phyloP scores from a whole-genome alignment of 2,329 filamentous ascomycete genomes.

The Ophiostoma ulmi region DNA sequence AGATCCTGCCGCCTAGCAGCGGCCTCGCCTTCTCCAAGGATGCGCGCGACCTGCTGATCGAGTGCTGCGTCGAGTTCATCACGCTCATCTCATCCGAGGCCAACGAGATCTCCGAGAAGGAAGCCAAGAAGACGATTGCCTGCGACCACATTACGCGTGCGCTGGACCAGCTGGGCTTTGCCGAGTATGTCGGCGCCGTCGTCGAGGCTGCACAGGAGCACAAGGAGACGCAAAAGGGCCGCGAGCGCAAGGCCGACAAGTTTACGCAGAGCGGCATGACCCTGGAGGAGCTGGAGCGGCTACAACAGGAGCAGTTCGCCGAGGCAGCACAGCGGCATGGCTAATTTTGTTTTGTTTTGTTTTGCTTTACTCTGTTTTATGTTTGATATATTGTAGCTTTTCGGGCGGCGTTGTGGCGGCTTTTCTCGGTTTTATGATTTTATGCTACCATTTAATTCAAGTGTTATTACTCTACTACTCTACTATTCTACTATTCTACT shows the following conservation, averaged over 20 bases:
- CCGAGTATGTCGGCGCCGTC: constrained; percentile 85
- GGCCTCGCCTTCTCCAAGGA: constrained; percentile 91
- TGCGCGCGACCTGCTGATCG: constrained; percentile 88
- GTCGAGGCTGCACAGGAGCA: constrained; percentile 83
- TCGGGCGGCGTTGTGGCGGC: background rate
- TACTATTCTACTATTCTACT: no score
- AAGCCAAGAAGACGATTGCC: constrained; percentile 98
- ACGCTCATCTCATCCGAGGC: constrained; percentile 97
- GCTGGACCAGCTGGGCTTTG: constrained; percentile 84
- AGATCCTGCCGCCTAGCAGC: constrained; percentile 72
- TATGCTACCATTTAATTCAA: background rate
- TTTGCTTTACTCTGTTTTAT: background rate
- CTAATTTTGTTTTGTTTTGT: constrained; percentile 27
- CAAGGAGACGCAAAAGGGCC: constrained; percentile 86
- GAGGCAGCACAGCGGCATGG: constrained; percentile 70
- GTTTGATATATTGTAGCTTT: background rate
- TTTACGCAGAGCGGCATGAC: constrained; percentile 91
- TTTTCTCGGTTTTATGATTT: background rate
- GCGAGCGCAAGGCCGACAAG: constrained; percentile 96
- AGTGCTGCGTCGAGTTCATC: constrained; percentile 99
- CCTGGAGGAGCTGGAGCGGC: constrained; percentile 78
- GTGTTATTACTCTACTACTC: background rate
- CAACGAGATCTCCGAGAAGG: constrained; percentile 97
- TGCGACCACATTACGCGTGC: constrained; percentile 97
- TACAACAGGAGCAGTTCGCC: constrained; percentile 89